Evolutionary conservation across 208 protist species (phyloP).

Genomic region (Crithidia mellificae): DNA sequence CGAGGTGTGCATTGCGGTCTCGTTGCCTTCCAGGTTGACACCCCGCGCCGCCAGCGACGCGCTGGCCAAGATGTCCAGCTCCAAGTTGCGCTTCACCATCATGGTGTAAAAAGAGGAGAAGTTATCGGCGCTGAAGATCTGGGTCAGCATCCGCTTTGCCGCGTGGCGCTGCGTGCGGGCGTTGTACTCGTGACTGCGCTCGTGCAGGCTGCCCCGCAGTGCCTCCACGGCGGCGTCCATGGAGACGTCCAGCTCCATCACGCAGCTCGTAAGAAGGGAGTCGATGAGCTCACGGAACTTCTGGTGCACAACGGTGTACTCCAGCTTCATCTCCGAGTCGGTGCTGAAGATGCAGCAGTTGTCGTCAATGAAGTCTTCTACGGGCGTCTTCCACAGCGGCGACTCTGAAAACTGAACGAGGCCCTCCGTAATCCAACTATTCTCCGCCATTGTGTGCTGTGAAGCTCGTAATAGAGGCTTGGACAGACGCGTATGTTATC

Average conservation of each 20-base stretch:
- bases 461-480: too few relatives aligned
- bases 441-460: slow-evolving; percentile 37
- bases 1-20: neutral
- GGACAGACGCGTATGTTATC: too few relatives aligned
- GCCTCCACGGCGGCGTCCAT: slow-evolving; percentile 56
- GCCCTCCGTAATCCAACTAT: slow-evolving; percentile 79
- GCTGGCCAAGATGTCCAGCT: slow-evolving; percentile 86
- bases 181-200: slow-evolving; percentile 9
- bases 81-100: slow-evolving; percentile 92
- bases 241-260: slow-evolving; percentile 78
- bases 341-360: slow-evolving; percentile 89
- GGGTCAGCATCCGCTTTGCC: slow-evolving; percentile 56
- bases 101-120: slow-evolving; percentile 88
- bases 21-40: slow-evolving; percentile 2
- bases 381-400: slow-evolving; percentile 80
- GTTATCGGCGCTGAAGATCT: slow-evolving; percentile 86
- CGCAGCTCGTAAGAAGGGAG: slow-evolving; percentile 73
- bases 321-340: slow-evolving; percentile 88
- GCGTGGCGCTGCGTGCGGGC: slow-evolving; percentile 28
- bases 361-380: slow-evolving; percentile 92
- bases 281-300: slow-evolving; percentile 86
- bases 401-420: slow-evolving; percentile 86
- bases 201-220: slow-evolving; percentile 38
- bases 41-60: slow-evolving; percentile 38
- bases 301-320: slow-evolving; percentile 85